Percentiles rank a stretch among this genome's conserved stretches.
Evolutionary conservation across 2,329 filamentous ascomycete genomes (phyloP).

Genomic region (Graphiopsis chlorocephala): DNA sequence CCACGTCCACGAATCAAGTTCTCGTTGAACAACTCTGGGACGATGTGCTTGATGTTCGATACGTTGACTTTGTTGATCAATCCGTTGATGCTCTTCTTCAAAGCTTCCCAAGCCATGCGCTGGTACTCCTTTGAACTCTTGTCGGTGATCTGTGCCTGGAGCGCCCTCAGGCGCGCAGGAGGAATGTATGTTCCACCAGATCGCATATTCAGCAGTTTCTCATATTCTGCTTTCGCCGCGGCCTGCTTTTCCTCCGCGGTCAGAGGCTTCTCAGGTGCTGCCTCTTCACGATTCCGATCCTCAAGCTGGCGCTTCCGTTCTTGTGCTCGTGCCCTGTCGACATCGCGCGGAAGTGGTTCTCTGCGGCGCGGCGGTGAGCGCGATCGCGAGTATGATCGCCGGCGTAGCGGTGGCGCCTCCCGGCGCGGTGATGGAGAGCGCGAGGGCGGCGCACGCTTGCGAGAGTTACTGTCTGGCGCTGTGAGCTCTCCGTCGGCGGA

Average conservation of each 20-base stretch:
- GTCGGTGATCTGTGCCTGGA: slow-evolving; percentile 96
- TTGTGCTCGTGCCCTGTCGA: slow-evolving; percentile 49
- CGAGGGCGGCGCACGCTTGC: slow-evolving; percentile 35
- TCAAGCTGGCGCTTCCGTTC: slow-evolving; percentile 54
- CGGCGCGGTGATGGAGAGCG: slow-evolving; percentile 36
- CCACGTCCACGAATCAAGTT: slow-evolving; percentile 89
- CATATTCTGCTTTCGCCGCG: slow-evolving; percentile 86
- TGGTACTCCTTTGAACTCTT: slow-evolving; percentile 96
- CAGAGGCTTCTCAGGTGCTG: slow-evolving; percentile 50
- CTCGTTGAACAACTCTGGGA: slow-evolving; percentile 92
- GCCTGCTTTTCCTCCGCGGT: slow-evolving; percentile 83
- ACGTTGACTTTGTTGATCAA: slow-evolving; percentile 99
- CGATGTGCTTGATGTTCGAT: slow-evolving; percentile 95
- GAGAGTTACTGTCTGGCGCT: slow-evolving; percentile 23
- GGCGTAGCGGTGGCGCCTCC: slow-evolving; percentile 32
- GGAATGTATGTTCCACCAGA: slow-evolving; percentile 97
- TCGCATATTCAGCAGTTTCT: slow-evolving; percentile 86
- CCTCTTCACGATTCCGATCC: slow-evolving; percentile 39
- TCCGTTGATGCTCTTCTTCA: slow-evolving; percentile 98
- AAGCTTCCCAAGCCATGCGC: slow-evolving; percentile 96
- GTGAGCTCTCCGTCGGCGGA: slow-evolving; percentile 6
- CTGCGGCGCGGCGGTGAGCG: slow-evolving; percentile 33
- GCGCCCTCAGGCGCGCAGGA: slow-evolving; percentile 80
- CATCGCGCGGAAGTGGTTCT: slow-evolving; percentile 45
- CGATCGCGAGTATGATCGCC: slow-evolving; percentile 32